A percentile compares a stretch with the other conserved stretches of the same genome.
Evolutionary conservation across 305 asterid genomes (phyloP).

Genomic region (Plantago coronopus): DNA sequence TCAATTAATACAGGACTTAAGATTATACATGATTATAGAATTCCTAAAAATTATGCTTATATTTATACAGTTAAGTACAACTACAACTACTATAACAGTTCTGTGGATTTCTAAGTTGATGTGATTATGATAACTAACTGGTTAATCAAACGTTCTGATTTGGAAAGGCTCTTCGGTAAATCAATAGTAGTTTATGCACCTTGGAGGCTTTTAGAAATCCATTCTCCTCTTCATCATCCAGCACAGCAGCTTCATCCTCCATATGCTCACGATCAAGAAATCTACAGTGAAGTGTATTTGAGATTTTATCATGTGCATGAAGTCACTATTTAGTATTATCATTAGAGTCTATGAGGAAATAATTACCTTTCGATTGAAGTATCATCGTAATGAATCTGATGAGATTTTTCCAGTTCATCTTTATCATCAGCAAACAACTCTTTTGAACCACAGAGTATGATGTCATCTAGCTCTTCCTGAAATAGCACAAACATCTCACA

Average conservation of each 20-base stretch:
- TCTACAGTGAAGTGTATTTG: conserved; percentile 39
- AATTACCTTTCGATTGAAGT: conserved; percentile 88
- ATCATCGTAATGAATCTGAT: conserved; percentile 95
- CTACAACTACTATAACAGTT: conserved; percentile 2
- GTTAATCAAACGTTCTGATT: conserved; percentile 6
- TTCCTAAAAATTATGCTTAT: no score
- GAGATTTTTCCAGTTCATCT: conserved; percentile 86
- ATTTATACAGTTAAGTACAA: no score
- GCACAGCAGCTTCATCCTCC: conserved; percentile 66
- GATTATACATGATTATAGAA: no score
- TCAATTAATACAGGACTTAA: no score
- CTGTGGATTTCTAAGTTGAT: background rate
- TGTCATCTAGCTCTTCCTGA: conserved; percentile 97
- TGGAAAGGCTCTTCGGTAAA: conserved; percentile 1
- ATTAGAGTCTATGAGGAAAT: conserved; percentile 11
- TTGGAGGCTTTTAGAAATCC: conserved; percentile 93
- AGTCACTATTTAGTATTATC: background rate
- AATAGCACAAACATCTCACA: conserved; percentile 22
- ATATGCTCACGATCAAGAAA: conserved; percentile 84
- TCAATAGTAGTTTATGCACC: conserved; percentile 40
- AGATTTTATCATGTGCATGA: conserved; percentile 22
- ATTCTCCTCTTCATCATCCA: conserved; percentile 94
- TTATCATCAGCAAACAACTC: conserved; percentile 94
- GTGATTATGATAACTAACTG: background rate
- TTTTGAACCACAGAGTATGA: conserved; percentile 90